These are phyloP conservation scores for Erythrobasidium yunnanense DNA, from an alignment of 768 basidiomycete species.

Conservation along the genomic window DNA sequence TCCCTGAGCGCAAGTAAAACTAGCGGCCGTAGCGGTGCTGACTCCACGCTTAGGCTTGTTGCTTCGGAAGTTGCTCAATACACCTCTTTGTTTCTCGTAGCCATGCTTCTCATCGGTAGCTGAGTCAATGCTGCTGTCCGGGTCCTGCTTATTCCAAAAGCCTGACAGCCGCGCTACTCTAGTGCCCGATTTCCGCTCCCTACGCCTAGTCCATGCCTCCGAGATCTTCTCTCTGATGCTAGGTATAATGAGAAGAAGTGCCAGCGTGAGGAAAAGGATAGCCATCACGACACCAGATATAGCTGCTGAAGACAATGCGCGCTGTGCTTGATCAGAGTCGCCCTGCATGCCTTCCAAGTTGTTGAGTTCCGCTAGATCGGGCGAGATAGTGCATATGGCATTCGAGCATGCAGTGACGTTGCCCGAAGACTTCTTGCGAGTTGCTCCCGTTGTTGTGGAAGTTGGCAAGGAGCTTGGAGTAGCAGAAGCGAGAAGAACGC, in stretches of 20 bases:
- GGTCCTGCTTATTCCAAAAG: background rate
- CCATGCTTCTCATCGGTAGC: background rate
- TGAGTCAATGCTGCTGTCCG: background rate
- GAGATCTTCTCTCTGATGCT: background rate
- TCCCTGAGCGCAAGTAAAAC: background rate
- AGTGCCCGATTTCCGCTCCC: background rate
- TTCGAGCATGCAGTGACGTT: slow-evolving; percentile 11
- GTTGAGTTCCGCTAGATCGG: slow-evolving; percentile 1
- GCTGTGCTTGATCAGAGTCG: background rate
- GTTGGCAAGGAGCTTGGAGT: too few species aligned
- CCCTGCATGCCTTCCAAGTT: background rate
- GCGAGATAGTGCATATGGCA: background rate
- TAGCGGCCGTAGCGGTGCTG: background rate
- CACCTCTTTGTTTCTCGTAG: background rate
- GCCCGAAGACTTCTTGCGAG: background rate
- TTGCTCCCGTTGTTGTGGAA: too few species aligned
- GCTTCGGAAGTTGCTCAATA: background rate
- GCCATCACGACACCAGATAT: slow-evolving; percentile 13
- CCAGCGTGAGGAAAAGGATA: background rate
- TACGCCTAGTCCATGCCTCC: background rate
- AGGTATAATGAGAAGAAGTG: slow-evolving; percentile 14
- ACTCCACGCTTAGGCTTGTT: background rate
- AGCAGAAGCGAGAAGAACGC: too few species aligned
- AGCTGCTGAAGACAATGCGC: slow-evolving; percentile 6
- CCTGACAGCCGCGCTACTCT: background rate